Evolutionary conservation across 1,284 basidiomycete species (phyloP).

Genomic region (Fomitopsis betulina): DNA sequence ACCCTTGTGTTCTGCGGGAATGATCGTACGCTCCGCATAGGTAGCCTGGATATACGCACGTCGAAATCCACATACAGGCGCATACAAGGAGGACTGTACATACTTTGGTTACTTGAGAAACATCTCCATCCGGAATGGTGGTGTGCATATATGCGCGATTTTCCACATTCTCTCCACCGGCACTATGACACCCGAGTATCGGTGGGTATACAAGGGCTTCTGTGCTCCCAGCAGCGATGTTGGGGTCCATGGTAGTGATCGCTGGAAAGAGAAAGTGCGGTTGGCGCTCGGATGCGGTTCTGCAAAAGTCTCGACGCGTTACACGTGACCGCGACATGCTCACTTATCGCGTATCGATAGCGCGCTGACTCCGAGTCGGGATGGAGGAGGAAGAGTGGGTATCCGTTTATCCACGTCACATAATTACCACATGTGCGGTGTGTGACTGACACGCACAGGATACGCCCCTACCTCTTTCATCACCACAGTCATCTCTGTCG

Average conservation of each 20-base stretch:
- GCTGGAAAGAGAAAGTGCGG: too few species aligned
- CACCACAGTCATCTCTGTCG: background rate
- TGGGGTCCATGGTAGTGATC: too few species aligned
- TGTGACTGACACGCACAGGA: background rate
- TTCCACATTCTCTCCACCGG: background rate
- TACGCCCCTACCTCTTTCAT: background rate
- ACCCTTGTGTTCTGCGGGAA: background rate
- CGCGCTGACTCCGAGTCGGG: background rate
- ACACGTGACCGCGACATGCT: constrained; percentile 5
- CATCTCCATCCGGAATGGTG: background rate
- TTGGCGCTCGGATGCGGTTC: too few species aligned
- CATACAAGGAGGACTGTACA: background rate
- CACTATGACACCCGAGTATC: too few species aligned
- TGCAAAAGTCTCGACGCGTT: background rate
- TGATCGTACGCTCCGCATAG: background rate
- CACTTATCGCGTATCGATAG: constrained; percentile 3
- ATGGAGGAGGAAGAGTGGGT: too few species aligned
- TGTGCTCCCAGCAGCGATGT: too few species aligned
- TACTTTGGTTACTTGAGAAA: background rate
- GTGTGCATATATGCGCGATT: background rate
- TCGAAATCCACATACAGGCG: background rate
- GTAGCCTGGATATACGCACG: background rate
- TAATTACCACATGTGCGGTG: too few species aligned
- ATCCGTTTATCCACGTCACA: too few species aligned
- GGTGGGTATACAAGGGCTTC: too few species aligned